A percentile compares a stretch with the other conserved stretches of the same genome.
Conservation (phyloP, 768 basidiomycete genomes). For the Hericium alpestre region DNA sequence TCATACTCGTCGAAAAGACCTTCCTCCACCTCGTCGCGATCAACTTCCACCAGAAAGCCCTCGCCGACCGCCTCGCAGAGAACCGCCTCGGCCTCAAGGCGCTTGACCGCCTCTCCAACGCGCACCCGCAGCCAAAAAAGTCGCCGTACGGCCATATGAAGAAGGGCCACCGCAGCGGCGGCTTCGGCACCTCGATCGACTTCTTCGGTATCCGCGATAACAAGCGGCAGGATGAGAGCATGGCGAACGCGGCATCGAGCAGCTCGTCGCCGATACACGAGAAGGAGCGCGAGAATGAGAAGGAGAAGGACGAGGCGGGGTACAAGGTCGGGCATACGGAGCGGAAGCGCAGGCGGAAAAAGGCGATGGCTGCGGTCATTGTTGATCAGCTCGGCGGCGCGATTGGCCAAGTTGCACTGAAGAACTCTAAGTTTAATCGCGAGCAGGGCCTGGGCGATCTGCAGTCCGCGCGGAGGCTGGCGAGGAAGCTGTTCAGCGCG, state of each 20-base stretch:
- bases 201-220: constrained; percentile 7
- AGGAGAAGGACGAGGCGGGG: constrained; percentile 3
- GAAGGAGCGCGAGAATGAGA: constrained; percentile 2
- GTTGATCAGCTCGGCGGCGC: constrained; percentile 62
- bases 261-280: constrained; percentile 4
- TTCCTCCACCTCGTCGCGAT: constrained; percentile 71
- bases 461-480: constrained; percentile 55
- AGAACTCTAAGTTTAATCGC: constrained; percentile 50
- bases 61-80: constrained; percentile 62
- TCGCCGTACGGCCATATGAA: constrained; percentile 22
- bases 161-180: constrained; percentile 34
- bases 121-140: constrained; percentile 30
- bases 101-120: constrained; percentile 62
- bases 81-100: constrained; percentile 62
- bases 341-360: constrained; percentile 33
- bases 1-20: constrained; percentile 44
- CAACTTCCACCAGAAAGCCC: constrained; percentile 68
- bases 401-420: constrained; percentile 62
- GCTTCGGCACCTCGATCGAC: constrained; percentile 10
- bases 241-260: background rate
- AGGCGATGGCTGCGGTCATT: constrained; percentile 52
- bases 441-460: constrained; percentile 44
- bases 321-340: constrained; percentile 17
- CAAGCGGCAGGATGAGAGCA: constrained; percentile 2
- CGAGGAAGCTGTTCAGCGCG: constrained; percentile 55